These are phyloP conservation scores for Schoenoplectus triqueter DNA, from an alignment of 202 grass and related monocot genomes.

Conservation along the genomic window DNA sequence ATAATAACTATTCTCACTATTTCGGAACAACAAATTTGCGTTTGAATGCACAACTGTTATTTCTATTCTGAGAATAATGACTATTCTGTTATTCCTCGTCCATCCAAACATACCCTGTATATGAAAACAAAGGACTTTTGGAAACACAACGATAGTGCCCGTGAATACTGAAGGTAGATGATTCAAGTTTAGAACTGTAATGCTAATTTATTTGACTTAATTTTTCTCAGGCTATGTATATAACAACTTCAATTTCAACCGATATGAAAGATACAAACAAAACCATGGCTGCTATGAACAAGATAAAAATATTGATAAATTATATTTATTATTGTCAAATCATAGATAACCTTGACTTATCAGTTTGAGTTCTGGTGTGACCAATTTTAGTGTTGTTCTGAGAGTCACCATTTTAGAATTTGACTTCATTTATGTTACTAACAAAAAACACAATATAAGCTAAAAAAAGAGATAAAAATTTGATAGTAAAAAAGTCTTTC, in stretches of 20 bases:
- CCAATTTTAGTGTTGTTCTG: background rate
- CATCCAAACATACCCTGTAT: too few relatives aligned
- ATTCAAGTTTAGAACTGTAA: background rate
- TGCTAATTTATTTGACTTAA: slow-evolving; percentile 5
- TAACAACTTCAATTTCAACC: slow-evolving; percentile 94
- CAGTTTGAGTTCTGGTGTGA: slow-evolving; percentile 27
- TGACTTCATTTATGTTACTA: too few relatives aligned
- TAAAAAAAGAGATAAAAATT: too few relatives aligned
- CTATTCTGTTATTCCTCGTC: too few relatives aligned
- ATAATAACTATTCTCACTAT: too few relatives aligned
- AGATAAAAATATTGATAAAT: slow-evolving; percentile 53
- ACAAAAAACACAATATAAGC: too few relatives aligned
- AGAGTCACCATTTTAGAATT: too few relatives aligned
- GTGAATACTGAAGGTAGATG: background rate
- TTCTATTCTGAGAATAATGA: too few relatives aligned
- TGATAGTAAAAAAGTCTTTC: too few relatives aligned
- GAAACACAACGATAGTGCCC: background rate
- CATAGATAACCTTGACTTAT: slow-evolving; percentile 15
- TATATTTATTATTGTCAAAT: slow-evolving; percentile 29
- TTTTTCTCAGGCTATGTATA: slow-evolving; percentile 81
- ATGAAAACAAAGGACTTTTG: slow-evolving; percentile 19
- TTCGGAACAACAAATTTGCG: too few relatives aligned
- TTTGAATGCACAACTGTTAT: too few relatives aligned
- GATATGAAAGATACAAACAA: slow-evolving; percentile 99
- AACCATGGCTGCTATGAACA: slow-evolving; percentile 99